These are phyloP conservation scores for Daucus carota DNA, from an alignment of 129 eudicot genomes.

Conservation along the genomic window DNA sequence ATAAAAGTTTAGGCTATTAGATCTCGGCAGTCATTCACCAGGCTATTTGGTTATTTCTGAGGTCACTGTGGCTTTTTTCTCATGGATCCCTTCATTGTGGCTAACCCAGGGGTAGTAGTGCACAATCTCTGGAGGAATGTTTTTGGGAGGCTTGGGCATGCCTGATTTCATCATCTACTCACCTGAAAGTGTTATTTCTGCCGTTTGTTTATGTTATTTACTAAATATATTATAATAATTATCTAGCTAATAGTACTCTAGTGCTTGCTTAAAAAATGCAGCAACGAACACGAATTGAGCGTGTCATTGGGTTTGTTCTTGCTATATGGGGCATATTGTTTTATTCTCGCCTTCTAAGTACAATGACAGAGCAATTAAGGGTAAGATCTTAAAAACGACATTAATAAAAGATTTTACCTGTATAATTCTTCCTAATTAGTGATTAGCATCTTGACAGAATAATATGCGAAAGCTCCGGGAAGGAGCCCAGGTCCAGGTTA, in stretches of 20 bases:
- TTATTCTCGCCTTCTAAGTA: constrained; percentile 90
- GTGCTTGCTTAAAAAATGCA: constrained; percentile 34
- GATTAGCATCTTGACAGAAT: constrained; percentile 45
- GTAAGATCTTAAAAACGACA: constrained; percentile 33
- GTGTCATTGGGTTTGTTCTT: constrained; percentile 87
- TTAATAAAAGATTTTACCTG: neutral
- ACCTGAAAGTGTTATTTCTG: constrained; percentile 55
- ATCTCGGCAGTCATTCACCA: neutral
- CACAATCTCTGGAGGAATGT: constrained; percentile 89
- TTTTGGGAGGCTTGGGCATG: constrained; percentile 99
- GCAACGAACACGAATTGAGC: constrained; percentile 86
- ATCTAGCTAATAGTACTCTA: constrained; percentile 8
- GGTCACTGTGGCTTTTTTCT: neutral
- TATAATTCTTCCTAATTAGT: constrained; percentile 15
- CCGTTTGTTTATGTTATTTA: constrained; percentile 13
- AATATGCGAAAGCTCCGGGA: constrained; percentile 93
- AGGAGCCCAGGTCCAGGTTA: constrained; percentile 91
- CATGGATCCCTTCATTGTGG: constrained; percentile 10
- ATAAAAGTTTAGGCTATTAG: neutral
- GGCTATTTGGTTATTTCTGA: neutral
- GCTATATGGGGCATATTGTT: constrained; percentile 98
- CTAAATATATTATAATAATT: constrained; percentile 12
- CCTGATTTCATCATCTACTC: constrained; percentile 86
- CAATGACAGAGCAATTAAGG: constrained; percentile 98
- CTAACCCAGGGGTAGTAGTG: constrained; percentile 49